These are phyloP conservation scores for Pseudogymnoascus sp. DNA, from an alignment of 2,329 filamentous ascomycete genomes.

Conservation along the genomic window DNA sequence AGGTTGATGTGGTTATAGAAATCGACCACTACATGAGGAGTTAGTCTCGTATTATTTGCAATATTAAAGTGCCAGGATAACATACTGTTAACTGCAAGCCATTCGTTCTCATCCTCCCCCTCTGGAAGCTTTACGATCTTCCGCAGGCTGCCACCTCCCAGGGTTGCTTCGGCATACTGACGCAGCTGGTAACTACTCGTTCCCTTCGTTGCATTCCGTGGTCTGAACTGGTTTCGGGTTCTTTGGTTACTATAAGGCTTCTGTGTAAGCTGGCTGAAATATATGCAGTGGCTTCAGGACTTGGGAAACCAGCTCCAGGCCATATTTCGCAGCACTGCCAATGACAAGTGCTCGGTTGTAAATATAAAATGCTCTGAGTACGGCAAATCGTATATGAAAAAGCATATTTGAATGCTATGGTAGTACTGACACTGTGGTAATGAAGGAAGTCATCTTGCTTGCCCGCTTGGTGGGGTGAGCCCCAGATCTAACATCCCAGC, in stretches of 20 bases:
- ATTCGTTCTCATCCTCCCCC: constrained; percentile 95
- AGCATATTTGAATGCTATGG: constrained; percentile 25
- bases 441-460: constrained; percentile 62
- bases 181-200: constrained; percentile 88
- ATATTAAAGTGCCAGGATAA: neutral
- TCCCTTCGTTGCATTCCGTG: constrained; percentile 74
- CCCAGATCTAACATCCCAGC: constrained; percentile 19
- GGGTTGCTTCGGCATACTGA: constrained; percentile 95
- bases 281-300: constrained; percentile 31
- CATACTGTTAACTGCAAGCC: constrained; percentile 93
- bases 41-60: constrained; percentile 22
- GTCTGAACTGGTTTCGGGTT: constrained; percentile 84
- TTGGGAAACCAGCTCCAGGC: constrained; percentile 27
- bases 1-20: constrained; percentile 99
- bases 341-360: neutral
- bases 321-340: neutral
- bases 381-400: neutral
- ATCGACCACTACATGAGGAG: constrained; percentile 69
- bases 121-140: constrained; percentile 97
- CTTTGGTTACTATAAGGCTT: constrained; percentile 62
- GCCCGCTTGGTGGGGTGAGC: constrained; percentile 8
- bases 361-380: neutral
- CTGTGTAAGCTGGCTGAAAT: constrained; percentile 31
- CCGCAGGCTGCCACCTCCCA: constrained; percentile 86
- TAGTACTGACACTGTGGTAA: constrained; percentile 69